Percentiles rank a stretch among this genome's conserved stretches.
These are phyloP conservation scores for Jacaranda mimosifolia DNA, from an alignment of 257 asterid genomes.

Conservation along the genomic window DNA sequence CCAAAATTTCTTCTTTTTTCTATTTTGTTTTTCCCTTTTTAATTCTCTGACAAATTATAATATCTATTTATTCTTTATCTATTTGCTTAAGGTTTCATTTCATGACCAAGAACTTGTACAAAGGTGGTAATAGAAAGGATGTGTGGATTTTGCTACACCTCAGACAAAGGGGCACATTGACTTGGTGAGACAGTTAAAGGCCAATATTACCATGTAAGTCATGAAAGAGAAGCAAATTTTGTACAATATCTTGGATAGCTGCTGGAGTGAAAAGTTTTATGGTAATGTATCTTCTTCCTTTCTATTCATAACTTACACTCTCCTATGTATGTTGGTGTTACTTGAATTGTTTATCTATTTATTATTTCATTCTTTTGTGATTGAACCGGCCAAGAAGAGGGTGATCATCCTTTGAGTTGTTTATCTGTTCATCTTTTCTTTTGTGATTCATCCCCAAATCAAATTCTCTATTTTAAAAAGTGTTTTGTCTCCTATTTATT, in stretches of 20 bases:
- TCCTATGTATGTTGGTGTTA: slow-evolving; percentile 26
- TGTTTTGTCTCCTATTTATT: too few species aligned
- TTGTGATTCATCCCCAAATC: too few species aligned
- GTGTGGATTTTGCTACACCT: slow-evolving; percentile 40
- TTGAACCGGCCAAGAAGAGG: neutral
- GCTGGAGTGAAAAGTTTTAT: slow-evolving; percentile 44
- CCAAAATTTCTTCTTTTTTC: slow-evolving; percentile 38
- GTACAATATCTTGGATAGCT: slow-evolving; percentile 27
- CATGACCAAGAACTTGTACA: slow-evolving; percentile 27
- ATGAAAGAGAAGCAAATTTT: slow-evolving; percentile 24
- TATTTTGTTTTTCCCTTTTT: neutral
- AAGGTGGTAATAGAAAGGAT: neutral
- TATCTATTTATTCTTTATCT: neutral
- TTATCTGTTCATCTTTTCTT: too few species aligned
- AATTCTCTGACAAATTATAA: neutral
- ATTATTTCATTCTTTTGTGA: slow-evolving; percentile 37
- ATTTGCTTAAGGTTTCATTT: neutral
- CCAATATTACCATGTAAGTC: slow-evolving; percentile 46
- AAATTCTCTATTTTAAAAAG: too few species aligned
- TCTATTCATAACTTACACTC: slow-evolving; percentile 34
- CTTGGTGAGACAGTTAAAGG: slow-evolving; percentile 38
- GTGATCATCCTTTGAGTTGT: neutral
- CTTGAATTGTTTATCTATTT: slow-evolving; percentile 24
- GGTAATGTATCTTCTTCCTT: slow-evolving; percentile 36
- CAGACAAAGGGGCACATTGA: slow-evolving; percentile 40